Evolutionary conservation across 768 basidiomycete genomes (phyloP).

Genomic region (Pleurotus salmoneostramineus): DNA sequence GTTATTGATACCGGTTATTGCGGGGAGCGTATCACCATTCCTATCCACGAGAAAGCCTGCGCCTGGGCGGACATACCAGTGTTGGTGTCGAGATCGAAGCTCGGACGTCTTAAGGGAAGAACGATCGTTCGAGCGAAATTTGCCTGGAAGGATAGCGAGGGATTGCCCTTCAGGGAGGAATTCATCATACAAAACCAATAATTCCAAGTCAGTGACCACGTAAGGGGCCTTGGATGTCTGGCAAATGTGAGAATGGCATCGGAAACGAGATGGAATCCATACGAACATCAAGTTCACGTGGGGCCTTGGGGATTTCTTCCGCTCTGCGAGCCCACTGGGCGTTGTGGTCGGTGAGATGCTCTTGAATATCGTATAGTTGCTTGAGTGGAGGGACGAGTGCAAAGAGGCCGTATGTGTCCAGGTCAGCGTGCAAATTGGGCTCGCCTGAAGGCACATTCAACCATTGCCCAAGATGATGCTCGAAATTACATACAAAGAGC

Average conservation of each 20-base stretch:
- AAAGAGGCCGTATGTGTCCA: neutral
- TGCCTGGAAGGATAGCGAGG: neutral
- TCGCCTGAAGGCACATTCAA: neutral
- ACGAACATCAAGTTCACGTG: neutral
- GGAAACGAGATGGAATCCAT: neutral
- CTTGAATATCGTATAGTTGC: neutral
- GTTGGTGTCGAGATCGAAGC: neutral
- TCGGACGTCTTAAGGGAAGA: neutral
- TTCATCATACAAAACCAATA: neutral
- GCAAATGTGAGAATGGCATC: neutral
- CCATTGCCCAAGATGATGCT: neutral
- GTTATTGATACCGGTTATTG: neutral
- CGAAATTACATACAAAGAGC: neutral
- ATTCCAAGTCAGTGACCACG: neutral
- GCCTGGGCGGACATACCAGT: neutral
- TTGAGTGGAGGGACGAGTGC: neutral
- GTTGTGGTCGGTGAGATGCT: neutral
- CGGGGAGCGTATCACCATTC: neutral
- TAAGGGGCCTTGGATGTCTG: neutral
- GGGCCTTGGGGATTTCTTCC: neutral
- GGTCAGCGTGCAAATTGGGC: neutral
- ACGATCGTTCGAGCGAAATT: neutral
- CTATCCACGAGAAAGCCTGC: neutral
- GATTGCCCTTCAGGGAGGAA: neutral
- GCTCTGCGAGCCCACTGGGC: neutral